These are phyloP conservation scores for Saposhnikovia divaricata DNA, from an alignment of 129 eudicot species.

Conservation along the genomic window DNA sequence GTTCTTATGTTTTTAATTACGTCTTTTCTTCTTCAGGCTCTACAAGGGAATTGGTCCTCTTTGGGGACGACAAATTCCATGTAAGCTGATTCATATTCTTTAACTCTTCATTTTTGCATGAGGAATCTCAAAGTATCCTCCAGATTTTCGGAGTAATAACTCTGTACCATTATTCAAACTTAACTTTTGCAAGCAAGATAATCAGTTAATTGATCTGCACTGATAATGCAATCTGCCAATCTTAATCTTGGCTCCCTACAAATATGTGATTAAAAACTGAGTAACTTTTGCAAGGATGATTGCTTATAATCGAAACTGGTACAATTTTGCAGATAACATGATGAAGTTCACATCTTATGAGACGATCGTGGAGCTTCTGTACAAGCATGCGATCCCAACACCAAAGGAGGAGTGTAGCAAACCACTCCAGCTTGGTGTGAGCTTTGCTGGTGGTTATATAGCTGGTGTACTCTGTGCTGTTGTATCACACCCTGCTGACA, in stretches of 20 bases:
- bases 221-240: background rate
- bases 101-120: background rate
- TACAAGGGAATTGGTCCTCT: conserved; percentile 87
- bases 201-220: background rate
- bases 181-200: background rate
- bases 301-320: conserved; percentile 5
- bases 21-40: conserved; percentile 38
- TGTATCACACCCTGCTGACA: conserved; percentile 94
- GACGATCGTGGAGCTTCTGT: conserved; percentile 61
- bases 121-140: too few species aligned
- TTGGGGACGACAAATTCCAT: conserved; percentile 96
- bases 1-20: background rate
- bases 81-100: conserved; percentile 33
- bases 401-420: conserved; percentile 84
- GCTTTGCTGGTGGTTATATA: conserved; percentile 86
- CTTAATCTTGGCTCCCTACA: background rate
- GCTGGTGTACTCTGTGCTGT: conserved; percentile 86
- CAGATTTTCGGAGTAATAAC: background rate
- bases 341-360: conserved; percentile 91
- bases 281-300: background rate
- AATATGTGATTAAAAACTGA: background rate
- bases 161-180: background rate
- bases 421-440: conserved; percentile 70
- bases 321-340: conserved; percentile 62
- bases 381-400: conserved; percentile 67